A percentile compares a stretch with the other conserved stretches of the same genome.
These are phyloP conservation scores for Exophiala mesophila DNA, from an alignment of 2,329 filamentous ascomycete genomes.

Conservation along the genomic window DNA sequence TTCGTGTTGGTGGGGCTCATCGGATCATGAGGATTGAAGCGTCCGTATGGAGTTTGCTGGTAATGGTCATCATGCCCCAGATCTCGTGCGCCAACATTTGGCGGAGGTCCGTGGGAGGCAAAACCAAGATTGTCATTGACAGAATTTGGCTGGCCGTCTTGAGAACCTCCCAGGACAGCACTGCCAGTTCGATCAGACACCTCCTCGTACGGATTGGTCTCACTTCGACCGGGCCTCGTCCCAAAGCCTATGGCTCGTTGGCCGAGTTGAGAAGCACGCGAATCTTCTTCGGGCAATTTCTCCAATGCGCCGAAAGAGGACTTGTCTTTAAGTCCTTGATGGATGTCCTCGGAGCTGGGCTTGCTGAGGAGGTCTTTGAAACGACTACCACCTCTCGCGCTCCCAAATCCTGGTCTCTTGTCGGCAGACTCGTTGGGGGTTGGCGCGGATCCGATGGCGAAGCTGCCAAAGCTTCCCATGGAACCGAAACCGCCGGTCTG, in stretches of 20 bases:
- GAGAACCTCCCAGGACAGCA: constrained; percentile 68
- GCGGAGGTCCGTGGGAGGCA: constrained; percentile 56
- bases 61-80: constrained; percentile 54
- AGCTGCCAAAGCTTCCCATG: constrained; percentile 86
- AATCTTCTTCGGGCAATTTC: constrained; percentile 49
- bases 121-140: constrained; percentile 53
- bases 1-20: constrained; percentile 94
- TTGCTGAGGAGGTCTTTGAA: constrained; percentile 82
- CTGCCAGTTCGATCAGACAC: constrained; percentile 50
- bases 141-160: constrained; percentile 59
- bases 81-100: constrained; percentile 55
- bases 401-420: constrained; percentile 65
- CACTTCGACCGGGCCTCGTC: constrained; percentile 45
- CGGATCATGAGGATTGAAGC: constrained; percentile 56
- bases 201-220: constrained; percentile 46
- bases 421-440: constrained; percentile 48
- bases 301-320: constrained; percentile 49
- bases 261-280: constrained; percentile 42
- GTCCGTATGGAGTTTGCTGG: constrained; percentile 51
- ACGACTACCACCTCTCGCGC: constrained; percentile 69
- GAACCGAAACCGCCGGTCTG: constrained; percentile 61
- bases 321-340: constrained; percentile 51
- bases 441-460: constrained; percentile 61
- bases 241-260: constrained; percentile 45
- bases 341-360: constrained; percentile 63